Conservation (phyloP, 129 eudicot genomes). For the Gnaphalium uliginosum region DNA sequence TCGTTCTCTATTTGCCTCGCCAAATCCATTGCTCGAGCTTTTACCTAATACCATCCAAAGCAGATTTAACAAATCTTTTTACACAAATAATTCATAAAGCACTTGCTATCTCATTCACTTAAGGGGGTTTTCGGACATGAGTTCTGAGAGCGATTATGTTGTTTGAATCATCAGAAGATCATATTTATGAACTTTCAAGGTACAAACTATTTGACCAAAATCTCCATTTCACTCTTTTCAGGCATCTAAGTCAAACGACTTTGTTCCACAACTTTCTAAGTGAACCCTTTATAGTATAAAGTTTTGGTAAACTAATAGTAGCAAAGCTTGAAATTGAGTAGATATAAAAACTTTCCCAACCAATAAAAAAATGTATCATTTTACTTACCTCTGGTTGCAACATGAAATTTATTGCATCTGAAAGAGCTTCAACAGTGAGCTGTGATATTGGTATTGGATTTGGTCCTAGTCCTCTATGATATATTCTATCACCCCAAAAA, state of each 20-base stretch:
- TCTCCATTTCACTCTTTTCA: too few relatives aligned
- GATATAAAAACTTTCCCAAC: not conserved
- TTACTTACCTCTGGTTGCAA: conserved; percentile 84
- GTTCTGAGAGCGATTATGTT: not conserved
- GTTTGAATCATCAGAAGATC: not conserved
- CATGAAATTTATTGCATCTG: conserved; percentile 77
- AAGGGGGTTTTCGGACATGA: not conserved
- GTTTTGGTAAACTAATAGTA: not conserved
- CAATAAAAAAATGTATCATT: not conserved
- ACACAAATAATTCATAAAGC: not conserved
- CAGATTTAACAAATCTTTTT: not conserved
- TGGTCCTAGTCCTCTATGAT: conserved; percentile 85
- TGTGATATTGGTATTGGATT: conserved; percentile 82
- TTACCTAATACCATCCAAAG: conserved; percentile 49
- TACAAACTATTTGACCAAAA: too few relatives aligned
- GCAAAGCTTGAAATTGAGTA: not conserved
- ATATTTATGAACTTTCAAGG: too few relatives aligned
- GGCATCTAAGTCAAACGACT: too few relatives aligned
- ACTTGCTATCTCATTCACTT: not conserved
- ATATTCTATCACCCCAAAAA: conserved; percentile 93
- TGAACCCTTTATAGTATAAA: not conserved
- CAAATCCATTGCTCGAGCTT: conserved; percentile 69
- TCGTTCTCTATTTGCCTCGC: conserved; percentile 71
- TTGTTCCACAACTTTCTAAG: too few relatives aligned
- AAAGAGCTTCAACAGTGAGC: conserved; percentile 73